A percentile compares a stretch with the other conserved stretches of the same genome.
Evolutionary conservation across 1,284 basidiomycete genomes (phyloP).

Genomic region (Melampsora larici-populina): DNA sequence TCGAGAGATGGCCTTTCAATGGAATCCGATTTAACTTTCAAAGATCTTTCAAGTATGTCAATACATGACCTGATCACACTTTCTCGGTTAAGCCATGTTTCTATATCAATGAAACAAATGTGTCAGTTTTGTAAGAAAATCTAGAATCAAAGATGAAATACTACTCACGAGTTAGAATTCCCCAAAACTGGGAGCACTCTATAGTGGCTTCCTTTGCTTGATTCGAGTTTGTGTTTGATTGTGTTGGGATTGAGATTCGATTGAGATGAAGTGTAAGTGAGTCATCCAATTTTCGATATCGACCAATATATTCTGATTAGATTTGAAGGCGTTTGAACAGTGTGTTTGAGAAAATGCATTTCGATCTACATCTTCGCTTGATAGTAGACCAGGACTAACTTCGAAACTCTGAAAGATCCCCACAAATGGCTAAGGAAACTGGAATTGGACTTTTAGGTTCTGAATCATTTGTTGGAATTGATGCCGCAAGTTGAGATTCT

Average conservation of each 20-base stretch:
- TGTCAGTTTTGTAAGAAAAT: no score
- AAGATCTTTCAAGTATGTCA: conserved; percentile 9
- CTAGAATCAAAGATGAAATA: background rate
- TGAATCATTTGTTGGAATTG: background rate
- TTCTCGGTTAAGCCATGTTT: conserved; percentile 17
- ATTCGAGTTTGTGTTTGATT: background rate
- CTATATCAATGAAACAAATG: no score
- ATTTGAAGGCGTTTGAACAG: background rate
- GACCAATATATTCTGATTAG: background rate
- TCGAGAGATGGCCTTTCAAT: background rate
- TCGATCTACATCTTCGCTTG: background rate
- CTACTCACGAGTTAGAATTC: conserved; percentile 9
- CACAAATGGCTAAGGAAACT: background rate
- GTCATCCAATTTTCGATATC: conserved; percentile 29
- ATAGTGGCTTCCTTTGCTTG: background rate
- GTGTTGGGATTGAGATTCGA: background rate
- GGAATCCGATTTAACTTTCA: background rate
- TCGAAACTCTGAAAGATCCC: conserved; percentile 26
- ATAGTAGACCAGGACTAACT: background rate
- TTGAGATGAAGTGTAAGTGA: conserved; percentile 22
- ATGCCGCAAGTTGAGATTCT: conserved; percentile 8
- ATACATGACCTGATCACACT: conserved; percentile 20
- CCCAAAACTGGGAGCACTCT: conserved; percentile 18
- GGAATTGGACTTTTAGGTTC: background rate
- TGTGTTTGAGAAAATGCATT: background rate